Percentiles rank a stretch among this genome's conserved stretches.
phyloP scores from a whole-genome alignment of 1,139 yeast species.

The Sugiyamaella pinicola region DNA sequence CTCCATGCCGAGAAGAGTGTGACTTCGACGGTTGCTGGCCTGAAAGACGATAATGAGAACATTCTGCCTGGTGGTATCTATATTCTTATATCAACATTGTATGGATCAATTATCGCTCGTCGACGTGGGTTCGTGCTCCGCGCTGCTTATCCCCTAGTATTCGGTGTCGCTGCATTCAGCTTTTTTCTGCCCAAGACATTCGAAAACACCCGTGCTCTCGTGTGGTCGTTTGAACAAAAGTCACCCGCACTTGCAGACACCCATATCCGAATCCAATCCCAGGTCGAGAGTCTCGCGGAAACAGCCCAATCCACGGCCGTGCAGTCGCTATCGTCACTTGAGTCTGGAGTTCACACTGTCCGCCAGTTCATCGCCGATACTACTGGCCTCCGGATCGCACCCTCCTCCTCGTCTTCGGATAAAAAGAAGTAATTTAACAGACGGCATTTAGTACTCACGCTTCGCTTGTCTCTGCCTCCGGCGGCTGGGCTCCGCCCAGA shows the following conservation, averaged over 20 bases:
- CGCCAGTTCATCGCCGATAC: constrained; percentile 56
- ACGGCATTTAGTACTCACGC: not conserved
- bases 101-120: constrained; percentile 82
- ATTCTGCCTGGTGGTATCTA: constrained; percentile 76
- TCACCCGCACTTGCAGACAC: constrained; percentile 69
- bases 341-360: constrained; percentile 48
- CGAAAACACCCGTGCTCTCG: constrained; percentile 59
- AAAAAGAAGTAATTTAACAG: constrained; percentile 23
- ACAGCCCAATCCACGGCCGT: constrained; percentile 48
- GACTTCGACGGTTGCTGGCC: constrained; percentile 63
- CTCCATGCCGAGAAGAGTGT: constrained; percentile 66
- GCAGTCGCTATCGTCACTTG: constrained; percentile 43
- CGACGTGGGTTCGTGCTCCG: constrained; percentile 64
- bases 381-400: constrained; percentile 62
- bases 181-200: constrained; percentile 80
- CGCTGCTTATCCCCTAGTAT: constrained; percentile 60
- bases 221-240: constrained; percentile 67
- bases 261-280: constrained; percentile 54
- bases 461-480: not conserved
- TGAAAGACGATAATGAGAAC: constrained; percentile 74
- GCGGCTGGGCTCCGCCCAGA: constrained; percentile 11
- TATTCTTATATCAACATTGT: constrained; percentile 68
- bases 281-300: constrained; percentile 52
- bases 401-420: constrained; percentile 50
- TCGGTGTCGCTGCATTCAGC: constrained; percentile 71